These are phyloP conservation scores for Spirogloea muscicola DNA, from an alignment of 139 green algal genomes.

Conservation along the genomic window DNA sequence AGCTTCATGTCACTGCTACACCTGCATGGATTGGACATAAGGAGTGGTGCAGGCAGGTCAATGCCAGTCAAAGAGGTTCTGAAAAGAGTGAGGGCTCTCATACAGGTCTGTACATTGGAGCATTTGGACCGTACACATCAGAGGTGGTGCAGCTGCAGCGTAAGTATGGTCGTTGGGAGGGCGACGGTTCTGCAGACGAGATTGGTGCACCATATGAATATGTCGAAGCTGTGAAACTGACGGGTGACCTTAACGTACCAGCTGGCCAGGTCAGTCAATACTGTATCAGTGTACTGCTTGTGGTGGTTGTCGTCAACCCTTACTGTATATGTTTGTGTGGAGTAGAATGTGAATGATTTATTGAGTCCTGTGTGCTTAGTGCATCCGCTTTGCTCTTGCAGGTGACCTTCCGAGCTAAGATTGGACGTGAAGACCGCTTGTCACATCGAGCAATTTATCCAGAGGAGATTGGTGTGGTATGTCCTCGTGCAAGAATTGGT, in stretches of 20 bases:
- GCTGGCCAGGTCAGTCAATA: constrained; percentile 57
- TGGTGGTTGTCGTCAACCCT: too few species aligned
- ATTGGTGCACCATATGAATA: constrained; percentile 39
- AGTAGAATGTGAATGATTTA: not conserved
- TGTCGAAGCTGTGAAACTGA: constrained; percentile 77
- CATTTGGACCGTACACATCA: constrained; percentile 81
- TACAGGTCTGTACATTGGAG: constrained; percentile 75
- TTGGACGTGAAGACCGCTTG: constrained; percentile 48
- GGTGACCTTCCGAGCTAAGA: constrained; percentile 70
- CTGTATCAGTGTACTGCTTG: too few species aligned
- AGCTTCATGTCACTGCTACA: not conserved
- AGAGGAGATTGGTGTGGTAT: constrained; percentile 73
- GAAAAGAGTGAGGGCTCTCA: not conserved
- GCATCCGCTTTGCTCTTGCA: not conserved
- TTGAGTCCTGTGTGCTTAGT: not conserved
- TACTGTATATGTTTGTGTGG: too few species aligned
- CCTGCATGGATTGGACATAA: not conserved
- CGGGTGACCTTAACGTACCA: constrained; percentile 84
- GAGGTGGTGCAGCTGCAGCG: constrained; percentile 73
- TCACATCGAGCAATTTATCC: constrained; percentile 63
- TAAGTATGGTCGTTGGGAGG: constrained; percentile 31
- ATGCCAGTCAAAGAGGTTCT: not conserved
- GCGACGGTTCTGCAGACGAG: not conserved
- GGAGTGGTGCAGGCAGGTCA: not conserved
- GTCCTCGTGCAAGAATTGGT: not conserved